Evolutionary conservation across 2,329 filamentous ascomycete genomes (phyloP).

Genomic region (Clonostachys chloroleuca): DNA sequence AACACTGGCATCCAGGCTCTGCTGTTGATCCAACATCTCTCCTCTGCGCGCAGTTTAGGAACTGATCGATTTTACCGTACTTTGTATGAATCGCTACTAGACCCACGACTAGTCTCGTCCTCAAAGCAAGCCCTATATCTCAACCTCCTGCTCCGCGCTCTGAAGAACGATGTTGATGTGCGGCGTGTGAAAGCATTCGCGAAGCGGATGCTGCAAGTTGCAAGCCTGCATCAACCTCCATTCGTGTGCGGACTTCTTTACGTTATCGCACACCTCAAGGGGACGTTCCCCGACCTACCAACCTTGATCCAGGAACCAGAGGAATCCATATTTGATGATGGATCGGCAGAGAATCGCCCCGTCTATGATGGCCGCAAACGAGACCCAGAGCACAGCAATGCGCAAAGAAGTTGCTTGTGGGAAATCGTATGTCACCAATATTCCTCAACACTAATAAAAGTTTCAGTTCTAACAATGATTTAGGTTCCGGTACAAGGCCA

Average conservation of each 20-base stretch:
- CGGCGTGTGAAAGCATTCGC: slow-evolving; percentile 94
- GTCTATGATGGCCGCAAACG: slow-evolving; percentile 86
- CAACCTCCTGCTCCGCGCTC: slow-evolving; percentile 81
- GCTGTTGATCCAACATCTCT: slow-evolving; percentile 90
- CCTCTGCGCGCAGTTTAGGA: slow-evolving; percentile 72
- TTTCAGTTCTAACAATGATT: slow-evolving; percentile 8
- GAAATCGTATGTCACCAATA: slow-evolving; percentile 59
- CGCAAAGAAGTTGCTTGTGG: slow-evolving; percentile 92
- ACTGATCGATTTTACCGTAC: slow-evolving; percentile 93
- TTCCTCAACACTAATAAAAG: background rate
- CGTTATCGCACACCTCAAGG: slow-evolving; percentile 75
- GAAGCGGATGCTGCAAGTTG: slow-evolving; percentile 84
- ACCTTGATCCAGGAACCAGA: slow-evolving; percentile 79
- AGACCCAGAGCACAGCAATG: slow-evolving; percentile 87
- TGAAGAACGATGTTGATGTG: slow-evolving; percentile 87
- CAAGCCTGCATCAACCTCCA: slow-evolving; percentile 83
- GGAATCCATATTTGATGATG: slow-evolving; percentile 60
- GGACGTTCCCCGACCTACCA: slow-evolving; percentile 74
- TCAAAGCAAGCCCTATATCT: slow-evolving; percentile 96
- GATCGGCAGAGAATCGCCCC: slow-evolving; percentile 39
- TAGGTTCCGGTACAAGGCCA: slow-evolving; percentile 49
- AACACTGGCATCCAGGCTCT: slow-evolving; percentile 97
- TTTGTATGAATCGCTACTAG: slow-evolving; percentile 89
- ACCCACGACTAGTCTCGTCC: slow-evolving; percentile 81
- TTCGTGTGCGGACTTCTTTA: slow-evolving; percentile 94